Evolutionary conservation across 352 stramenopile genomes (phyloP), one percentile per base, ranked within the genome.

Genomic region (Globisporangium middletonii): DNA sequence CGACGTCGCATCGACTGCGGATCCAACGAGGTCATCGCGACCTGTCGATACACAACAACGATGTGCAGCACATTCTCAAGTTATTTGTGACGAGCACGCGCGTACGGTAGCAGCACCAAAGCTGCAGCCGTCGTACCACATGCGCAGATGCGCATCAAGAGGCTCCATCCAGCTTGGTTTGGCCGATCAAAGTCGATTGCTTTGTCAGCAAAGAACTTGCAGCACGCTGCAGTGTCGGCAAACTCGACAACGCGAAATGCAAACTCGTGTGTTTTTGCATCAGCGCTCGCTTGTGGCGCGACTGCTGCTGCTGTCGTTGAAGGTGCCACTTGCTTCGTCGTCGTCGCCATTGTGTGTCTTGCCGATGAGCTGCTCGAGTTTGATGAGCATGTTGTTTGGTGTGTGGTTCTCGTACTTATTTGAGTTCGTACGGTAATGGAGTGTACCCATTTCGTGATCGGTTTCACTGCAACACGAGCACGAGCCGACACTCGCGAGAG

Each of bases 101-200:
- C 13, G 13, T 41, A 8, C 13, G 13, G 4, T 16, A 8, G 13
- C 41, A 19, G 7, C 7, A n/a, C 15, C 41, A 45, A 19, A n/a
- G 12, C 15, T 30, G n/a, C 18, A 45, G 9, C 3, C 50, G 33
- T 47, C 66, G 50, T 50, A 94, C 85, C 80, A 45, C 68, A 84
- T 33, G 79, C 77, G 49, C 83, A 89, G 50, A 83, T 77, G 50
- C 71, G 89, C 81, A 94, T 91, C 60, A 94, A 79, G 27, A 94
- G 56, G 49, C 72, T 94, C 67, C 81, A 91, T 30, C 83, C 85
- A n/a, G 73, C 64, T 15, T 50, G 69, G 48, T 88, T 92, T 3
- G 71, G 62, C 13, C 51, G 58, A 48, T 93, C 62, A 26, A 90
- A 85, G 53, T 91, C 71, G 28, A 92, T 71, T 1, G 63, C 38